These are phyloP conservation scores for Nyssa sinensis DNA, from an alignment of 148 eudicot genomes.

Conservation along the genomic window DNA sequence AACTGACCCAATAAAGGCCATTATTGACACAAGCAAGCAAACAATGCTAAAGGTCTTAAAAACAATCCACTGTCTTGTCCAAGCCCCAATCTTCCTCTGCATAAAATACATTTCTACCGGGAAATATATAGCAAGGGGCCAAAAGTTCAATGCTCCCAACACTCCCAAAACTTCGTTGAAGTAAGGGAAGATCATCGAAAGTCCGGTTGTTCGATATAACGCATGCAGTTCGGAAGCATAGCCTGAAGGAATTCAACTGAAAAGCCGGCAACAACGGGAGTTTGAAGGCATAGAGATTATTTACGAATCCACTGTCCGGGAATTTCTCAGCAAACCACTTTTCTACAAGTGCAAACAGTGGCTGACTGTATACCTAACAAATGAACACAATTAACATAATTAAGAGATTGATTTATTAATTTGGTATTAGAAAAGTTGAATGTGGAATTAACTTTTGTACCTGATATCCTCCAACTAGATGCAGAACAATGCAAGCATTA, in stretches of 20 bases:
- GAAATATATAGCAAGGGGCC: slow-evolving; percentile 68
- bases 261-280: slow-evolving; percentile 40
- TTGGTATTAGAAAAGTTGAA: neutral
- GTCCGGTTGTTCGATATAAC: slow-evolving; percentile 48
- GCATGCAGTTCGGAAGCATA: slow-evolving; percentile 57
- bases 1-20: slow-evolving; percentile 49
- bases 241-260: slow-evolving; percentile 36
- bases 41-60: slow-evolving; percentile 33
- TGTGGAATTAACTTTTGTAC: slow-evolving; percentile 22
- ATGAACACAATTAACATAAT: too few species aligned
- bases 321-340: slow-evolving; percentile 33
- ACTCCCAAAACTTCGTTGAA: slow-evolving; percentile 68
- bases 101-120: slow-evolving; percentile 64
- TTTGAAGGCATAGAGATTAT: slow-evolving; percentile 23
- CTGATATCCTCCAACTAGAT: slow-evolving; percentile 63
- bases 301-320: slow-evolving; percentile 40
- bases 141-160: slow-evolving; percentile 59
- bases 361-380: slow-evolving; percentile 48
- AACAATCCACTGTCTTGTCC: slow-evolving; percentile 48
- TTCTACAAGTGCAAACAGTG: slow-evolving; percentile 53
- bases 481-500: slow-evolving; percentile 65
- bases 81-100: slow-evolving; percentile 43
- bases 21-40: slow-evolving; percentile 37
- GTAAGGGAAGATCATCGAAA: slow-evolving; percentile 60
- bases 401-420: too few species aligned